A percentile compares a stretch with the other conserved stretches of the same genome.
Conservation (phyloP, 1,284 basidiomycete genomes). For the Psilocybe mexicana region DNA sequence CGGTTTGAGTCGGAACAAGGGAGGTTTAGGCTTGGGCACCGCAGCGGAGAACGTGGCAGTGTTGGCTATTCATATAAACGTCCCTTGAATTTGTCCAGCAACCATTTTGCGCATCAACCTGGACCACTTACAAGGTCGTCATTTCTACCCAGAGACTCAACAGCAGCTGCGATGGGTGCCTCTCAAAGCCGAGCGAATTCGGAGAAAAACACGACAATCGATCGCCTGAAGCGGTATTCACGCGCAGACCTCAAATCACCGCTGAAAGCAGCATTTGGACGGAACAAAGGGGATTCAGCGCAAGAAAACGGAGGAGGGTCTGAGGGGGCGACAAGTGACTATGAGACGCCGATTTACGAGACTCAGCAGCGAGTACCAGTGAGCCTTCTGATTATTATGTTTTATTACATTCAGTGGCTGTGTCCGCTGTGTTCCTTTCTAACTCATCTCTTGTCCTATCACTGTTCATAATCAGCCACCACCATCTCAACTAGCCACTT, state of each 20-base stretch:
- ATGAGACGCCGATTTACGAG: conserved; percentile 25
- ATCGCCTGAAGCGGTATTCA: conserved; percentile 20
- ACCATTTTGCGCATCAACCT: background rate
- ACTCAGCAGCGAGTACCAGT: conserved; percentile 13
- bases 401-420: conserved; percentile 23
- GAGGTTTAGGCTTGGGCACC: background rate
- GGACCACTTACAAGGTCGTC: conserved; percentile 7
- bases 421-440: conserved; percentile 14
- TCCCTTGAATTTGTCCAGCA: background rate
- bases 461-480: conserved; percentile 1
- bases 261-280: conserved; percentile 15
- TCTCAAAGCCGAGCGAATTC: conserved; percentile 20
- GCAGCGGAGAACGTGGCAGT: conserved; percentile 10
- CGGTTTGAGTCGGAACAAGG: background rate
- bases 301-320: conserved; percentile 8
- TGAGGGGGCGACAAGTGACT: conserved; percentile 15
- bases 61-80: conserved; percentile 11
- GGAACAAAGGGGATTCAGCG: conserved; percentile 1
- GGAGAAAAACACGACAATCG: conserved; percentile 10
- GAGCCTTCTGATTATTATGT: conserved; percentile 8
- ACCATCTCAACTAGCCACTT: conserved; percentile 4
- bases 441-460: conserved; percentile 2
- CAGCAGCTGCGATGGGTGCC: conserved; percentile 27
- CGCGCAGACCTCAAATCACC: conserved; percentile 17
- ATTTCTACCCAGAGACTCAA: background rate